Base-by-base conservation (phyloP, 768 basidiomycete genomes). In the Strobilomyces confusus region DNA sequence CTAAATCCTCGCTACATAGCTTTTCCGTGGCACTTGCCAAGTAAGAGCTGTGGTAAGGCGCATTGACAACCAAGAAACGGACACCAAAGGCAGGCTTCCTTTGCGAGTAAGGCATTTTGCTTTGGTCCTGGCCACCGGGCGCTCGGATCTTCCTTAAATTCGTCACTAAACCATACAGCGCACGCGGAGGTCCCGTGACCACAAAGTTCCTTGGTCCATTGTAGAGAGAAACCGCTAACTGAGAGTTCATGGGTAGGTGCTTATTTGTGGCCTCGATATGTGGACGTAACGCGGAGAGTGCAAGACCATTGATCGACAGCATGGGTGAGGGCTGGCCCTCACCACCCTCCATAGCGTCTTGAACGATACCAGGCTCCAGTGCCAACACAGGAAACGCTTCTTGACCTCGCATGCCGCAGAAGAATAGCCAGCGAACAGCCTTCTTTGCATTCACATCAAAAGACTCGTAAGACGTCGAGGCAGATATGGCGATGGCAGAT, bases 301-400 rank as follows among this genome's bases (percentile, higher is more conserved):
- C 71, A 22, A 98, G 82, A 17, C 95, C 95, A 2, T 85, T 86
- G 62, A 99, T 81, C 15, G 89, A 86, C 49, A 98, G 70, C 97
- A 99, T 99, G 54, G 97, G 94, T 23, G 83, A 86, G 7, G 97
- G 97, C 4, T 78, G 78, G 29, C 97, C 97, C 72, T 98, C 97
- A 43, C 94, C 95, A 48, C 93, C 91, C 50, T 94, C 90, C 48
- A 95, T 73, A 26, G 91, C 80, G 59, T 97, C 92, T 62, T 90
- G 81, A 51, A 95, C 81, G 57, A 98, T 87, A 58, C 79, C 74
- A 2, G 95, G 95, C 59, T 97, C 92, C 50, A 98, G 74, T 1
- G 95, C 83, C 50, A 95, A 81, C 34, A 95, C 77, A 14, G 97
- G 97, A 81, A 99, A 99, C 15, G 88, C 84, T 65, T 95, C 84